These are phyloP conservation scores for Penicillium sp. DNA, from an alignment of 2,329 filamentous ascomycete species.

Conservation along the genomic window DNA sequence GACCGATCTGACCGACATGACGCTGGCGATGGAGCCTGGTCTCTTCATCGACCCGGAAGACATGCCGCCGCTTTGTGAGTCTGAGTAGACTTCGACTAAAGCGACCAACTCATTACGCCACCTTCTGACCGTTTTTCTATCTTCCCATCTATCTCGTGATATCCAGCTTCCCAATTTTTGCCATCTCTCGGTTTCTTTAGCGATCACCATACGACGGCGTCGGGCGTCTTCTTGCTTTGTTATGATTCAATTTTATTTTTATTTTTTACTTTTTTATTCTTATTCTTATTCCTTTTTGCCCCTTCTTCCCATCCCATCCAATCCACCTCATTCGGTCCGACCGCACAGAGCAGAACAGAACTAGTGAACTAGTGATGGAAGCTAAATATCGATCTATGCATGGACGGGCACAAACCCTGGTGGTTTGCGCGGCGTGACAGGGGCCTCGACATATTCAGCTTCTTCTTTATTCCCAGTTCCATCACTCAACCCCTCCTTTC, in stretches of 20 bases:
- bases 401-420: conserved; percentile 12
- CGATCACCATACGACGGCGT: conserved; percentile 22
- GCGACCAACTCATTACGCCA: neutral
- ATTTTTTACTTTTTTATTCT: neutral
- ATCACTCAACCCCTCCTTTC: conserved; percentile 14
- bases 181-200: conserved; percentile 16
- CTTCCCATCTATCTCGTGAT: conserved; percentile 7
- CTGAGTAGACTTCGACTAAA: neutral
- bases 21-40: conserved; percentile 1
- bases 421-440: conserved; percentile 15
- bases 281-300: neutral
- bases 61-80: neutral
- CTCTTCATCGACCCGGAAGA: neutral
- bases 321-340: too few species aligned
- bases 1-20: neutral
- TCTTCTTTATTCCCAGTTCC: neutral
- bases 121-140: conserved; percentile 1
- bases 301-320: too few species aligned
- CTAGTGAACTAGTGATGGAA: too few species aligned
- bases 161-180: neutral
- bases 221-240: neutral
- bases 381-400: conserved; percentile 15
- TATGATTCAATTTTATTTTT: conserved; percentile 3
- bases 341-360: too few species aligned
- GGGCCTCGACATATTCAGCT: neutral